phyloP scores from a whole-genome alignment of 768 basidiomycete genomes.

The Kwoniella bestiolae region DNA sequence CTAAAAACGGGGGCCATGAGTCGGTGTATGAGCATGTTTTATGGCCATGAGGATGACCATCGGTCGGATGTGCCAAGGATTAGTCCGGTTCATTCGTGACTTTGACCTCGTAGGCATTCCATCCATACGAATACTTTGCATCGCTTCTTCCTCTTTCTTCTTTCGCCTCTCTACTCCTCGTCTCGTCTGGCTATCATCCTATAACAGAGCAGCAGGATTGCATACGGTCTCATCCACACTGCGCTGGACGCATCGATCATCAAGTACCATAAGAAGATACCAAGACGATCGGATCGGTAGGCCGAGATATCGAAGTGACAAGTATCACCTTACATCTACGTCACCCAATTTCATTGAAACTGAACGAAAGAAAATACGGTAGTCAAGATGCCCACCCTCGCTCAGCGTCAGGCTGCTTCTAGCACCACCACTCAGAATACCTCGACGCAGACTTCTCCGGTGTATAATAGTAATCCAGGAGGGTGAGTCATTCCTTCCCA shows the following conservation, averaged over 20 bases:
- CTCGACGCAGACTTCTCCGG: background rate
- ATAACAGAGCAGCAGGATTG: no score
- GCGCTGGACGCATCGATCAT: background rate
- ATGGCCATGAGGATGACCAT: background rate
- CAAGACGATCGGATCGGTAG: slow-evolving; percentile 4
- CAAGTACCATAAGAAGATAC: background rate
- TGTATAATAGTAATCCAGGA: slow-evolving; percentile 7
- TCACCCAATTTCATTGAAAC: no score
- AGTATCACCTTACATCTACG: no score
- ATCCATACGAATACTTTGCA: no score
- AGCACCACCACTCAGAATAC: slow-evolving; percentile 1
- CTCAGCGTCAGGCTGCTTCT: background rate
- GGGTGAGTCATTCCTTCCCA: slow-evolving; percentile 11
- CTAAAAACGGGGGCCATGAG: slow-evolving; percentile 5
- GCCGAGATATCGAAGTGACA: no score
- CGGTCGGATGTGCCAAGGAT: no score
- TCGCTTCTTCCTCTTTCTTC: no score
- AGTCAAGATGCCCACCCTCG: slow-evolving; percentile 17
- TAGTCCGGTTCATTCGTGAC: no score
- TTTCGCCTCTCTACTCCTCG: no score
- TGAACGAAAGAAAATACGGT: background rate
- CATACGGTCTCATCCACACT: no score
- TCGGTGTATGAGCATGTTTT: slow-evolving; percentile 1
- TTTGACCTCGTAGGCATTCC: no score
- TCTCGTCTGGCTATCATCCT: no score